phyloP scores from a whole-genome alignment of 2,329 filamentous ascomycete genomes.

The Fusarium euwallaceae region DNA sequence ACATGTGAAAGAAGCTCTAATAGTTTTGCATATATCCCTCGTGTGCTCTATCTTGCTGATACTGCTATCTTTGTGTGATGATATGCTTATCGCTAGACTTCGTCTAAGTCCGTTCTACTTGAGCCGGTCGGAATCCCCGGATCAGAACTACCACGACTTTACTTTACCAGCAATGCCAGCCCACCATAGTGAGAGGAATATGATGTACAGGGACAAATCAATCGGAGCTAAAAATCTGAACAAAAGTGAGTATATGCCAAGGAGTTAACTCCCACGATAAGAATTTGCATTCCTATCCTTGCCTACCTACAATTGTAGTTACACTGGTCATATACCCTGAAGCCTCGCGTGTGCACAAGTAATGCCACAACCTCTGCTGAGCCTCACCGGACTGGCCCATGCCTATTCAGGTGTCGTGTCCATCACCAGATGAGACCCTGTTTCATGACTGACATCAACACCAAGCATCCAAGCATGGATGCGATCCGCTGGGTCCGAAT shows the following conservation, averaged over 20 bases:
- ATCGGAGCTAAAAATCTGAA: background rate
- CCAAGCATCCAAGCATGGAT: constrained; percentile 13
- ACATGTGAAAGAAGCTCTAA: background rate
- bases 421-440: constrained; percentile 23
- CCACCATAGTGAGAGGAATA: background rate
- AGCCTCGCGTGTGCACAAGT: background rate
- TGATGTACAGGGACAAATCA: too few species aligned
- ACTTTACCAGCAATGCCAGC: background rate
- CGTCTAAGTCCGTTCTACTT: background rate
- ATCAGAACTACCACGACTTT: background rate
- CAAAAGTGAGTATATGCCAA: background rate
- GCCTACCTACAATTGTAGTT: background rate
- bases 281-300: background rate
- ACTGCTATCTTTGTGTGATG: background rate
- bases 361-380: constrained; percentile 2
- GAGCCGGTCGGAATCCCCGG: background rate
- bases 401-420: constrained; percentile 10
- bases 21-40: background rate
- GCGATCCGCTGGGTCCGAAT: constrained; percentile 10
- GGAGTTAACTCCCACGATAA: background rate
- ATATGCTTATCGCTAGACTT: background rate
- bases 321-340: background rate
- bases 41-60: background rate
- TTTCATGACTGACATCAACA: constrained; percentile 38
- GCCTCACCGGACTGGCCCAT: constrained; percentile 15